Evolutionary conservation across 2,329 filamentous ascomycete species (phyloP).

Genomic region (Cordyceps militaris): DNA sequence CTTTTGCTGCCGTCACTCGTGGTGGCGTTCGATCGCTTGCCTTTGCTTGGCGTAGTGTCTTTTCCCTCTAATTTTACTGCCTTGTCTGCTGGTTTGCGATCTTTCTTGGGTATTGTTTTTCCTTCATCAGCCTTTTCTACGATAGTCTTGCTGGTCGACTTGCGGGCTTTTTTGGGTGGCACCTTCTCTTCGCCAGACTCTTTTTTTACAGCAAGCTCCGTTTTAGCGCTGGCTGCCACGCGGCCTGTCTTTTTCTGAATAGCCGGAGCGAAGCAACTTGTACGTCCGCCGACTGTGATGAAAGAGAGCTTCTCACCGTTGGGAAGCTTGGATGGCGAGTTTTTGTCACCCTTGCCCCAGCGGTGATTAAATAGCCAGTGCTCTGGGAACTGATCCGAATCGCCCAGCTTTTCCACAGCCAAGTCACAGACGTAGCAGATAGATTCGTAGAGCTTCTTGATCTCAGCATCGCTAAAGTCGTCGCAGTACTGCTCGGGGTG

Average conservation of each 20-base stretch:
- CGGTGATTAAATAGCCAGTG: conserved; percentile 84
- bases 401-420: conserved; percentile 70
- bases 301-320: conserved; percentile 81
- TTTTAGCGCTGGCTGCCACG: conserved; percentile 35
- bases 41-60: conserved; percentile 19
- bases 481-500: conserved; percentile 93
- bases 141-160: conserved; percentile 16
- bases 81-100: conserved; percentile 16
- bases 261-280: conserved; percentile 78
- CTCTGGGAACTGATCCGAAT: conserved; percentile 76
- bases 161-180: conserved; percentile 20
- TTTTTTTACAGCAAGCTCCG: conserved; percentile 29
- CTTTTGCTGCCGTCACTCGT: conserved; percentile 19
- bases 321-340: conserved; percentile 58
- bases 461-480: conserved; percentile 65
- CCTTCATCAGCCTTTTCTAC: conserved; percentile 22
- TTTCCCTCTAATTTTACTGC: conserved; percentile 13
- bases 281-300: conserved; percentile 82
- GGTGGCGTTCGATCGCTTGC: conserved; percentile 14
- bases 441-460: conserved; percentile 62
- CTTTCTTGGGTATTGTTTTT: conserved; percentile 20
- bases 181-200: conserved; percentile 21
- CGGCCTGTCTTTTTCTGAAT: conserved; percentile 72
- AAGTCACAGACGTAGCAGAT: conserved; percentile 74
- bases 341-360: conserved; percentile 86